Evolutionary conservation across 257 asterid genomes (phyloP).

Genomic region (Euphrasia confusa): DNA sequence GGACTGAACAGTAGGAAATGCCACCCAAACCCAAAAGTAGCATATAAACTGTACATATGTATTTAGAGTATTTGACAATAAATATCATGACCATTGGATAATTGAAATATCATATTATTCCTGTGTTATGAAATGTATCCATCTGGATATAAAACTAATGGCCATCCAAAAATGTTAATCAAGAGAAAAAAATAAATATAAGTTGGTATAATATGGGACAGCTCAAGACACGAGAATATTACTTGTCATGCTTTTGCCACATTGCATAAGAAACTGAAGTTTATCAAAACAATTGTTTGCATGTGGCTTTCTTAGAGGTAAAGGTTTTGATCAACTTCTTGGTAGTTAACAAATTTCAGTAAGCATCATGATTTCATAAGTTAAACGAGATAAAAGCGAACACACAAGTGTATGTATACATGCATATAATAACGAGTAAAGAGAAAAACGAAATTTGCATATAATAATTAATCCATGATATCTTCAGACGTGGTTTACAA

Average conservation of each 20-base stretch:
- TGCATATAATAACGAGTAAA: neutral
- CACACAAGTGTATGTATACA: neutral
- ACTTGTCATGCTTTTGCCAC: neutral
- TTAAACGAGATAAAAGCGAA: no score
- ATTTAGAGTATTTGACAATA: no score
- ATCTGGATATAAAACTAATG: neutral
- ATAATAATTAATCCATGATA: neutral
- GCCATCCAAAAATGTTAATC: neutral
- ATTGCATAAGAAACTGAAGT: neutral
- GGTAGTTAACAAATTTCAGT: neutral
- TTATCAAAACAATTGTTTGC: neutral
- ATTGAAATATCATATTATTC: neutral
- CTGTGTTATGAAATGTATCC: neutral
- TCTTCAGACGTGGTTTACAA: slow-evolving; percentile 9
- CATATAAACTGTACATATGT: neutral
- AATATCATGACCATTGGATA: neutral
- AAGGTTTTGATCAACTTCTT: no score
- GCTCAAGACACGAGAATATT: neutral
- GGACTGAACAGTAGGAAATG: neutral
- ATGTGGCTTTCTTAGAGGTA: neutral
- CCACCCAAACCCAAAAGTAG: neutral
- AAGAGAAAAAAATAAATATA: neutral
- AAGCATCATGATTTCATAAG: neutral
- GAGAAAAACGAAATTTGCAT: slow-evolving; percentile 1
- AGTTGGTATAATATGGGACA: neutral